A percentile compares a stretch with the other conserved stretches of the same genome.
Evolutionary conservation across 192 early-diverging fungal species (phyloP).

Genomic region (Gamsiella multidivaricata): DNA sequence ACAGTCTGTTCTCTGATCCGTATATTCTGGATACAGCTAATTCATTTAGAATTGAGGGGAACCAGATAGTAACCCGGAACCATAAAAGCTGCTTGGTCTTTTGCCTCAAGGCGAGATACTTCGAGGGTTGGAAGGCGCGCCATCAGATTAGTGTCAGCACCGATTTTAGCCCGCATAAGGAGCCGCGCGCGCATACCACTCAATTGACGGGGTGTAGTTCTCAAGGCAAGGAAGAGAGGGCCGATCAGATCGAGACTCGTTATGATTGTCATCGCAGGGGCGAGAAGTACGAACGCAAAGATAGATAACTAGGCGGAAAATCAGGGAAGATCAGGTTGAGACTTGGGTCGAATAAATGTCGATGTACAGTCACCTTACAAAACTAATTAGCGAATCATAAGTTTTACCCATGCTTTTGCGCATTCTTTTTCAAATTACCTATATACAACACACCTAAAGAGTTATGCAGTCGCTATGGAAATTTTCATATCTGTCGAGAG

Average conservation of each 20-base stretch:
- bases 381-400: too few relatives aligned
- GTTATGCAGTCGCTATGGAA: too few relatives aligned
- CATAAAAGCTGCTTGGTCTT: neutral
- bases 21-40: too few relatives aligned
- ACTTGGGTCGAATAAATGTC: neutral
- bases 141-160: conserved; percentile 1
- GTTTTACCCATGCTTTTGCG: too few relatives aligned
- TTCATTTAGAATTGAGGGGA: neutral
- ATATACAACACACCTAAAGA: too few relatives aligned
- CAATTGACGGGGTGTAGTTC: neutral
- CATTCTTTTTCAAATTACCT: too few relatives aligned
- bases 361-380: too few relatives aligned
- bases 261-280: conserved; percentile 11
- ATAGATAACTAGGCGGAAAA: conserved; percentile 2
- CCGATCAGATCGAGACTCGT: neutral
- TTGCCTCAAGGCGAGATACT: neutral
- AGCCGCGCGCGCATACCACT: neutral
- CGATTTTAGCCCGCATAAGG: neutral
- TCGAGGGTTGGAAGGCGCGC: conserved; percentile 6
- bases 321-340: neutral
- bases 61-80: neutral
- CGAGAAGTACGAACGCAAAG: neutral
- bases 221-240: neutral
- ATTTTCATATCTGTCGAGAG: too few relatives aligned
- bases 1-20: too few relatives aligned